Evolutionary conservation across 1,139 yeast genomes (phyloP).

Genomic region (Blastobotrys arbuscula): DNA sequence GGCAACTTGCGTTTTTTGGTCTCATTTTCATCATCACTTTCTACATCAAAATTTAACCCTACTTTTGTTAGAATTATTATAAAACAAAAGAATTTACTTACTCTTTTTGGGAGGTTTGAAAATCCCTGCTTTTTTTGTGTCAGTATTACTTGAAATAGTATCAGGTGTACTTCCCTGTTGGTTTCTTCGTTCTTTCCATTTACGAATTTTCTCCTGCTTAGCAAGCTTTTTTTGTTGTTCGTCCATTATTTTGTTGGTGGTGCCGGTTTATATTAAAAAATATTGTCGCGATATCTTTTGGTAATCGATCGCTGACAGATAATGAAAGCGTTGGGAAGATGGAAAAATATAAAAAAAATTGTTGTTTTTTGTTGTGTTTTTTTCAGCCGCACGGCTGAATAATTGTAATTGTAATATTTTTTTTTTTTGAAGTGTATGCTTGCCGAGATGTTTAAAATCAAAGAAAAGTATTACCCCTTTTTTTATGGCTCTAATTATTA

Average conservation of each 20-base stretch:
- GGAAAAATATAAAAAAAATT: too few species aligned
- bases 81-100: not conserved
- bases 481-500: too few species aligned
- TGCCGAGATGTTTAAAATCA: too few species aligned
- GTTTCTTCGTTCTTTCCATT: slow-evolving; percentile 11
- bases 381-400: too few species aligned
- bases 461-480: too few species aligned
- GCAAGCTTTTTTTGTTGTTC: not conserved
- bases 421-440: too few species aligned
- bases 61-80: not conserved
- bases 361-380: too few species aligned
- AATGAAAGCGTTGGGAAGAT: too few species aligned
- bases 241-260: not conserved
- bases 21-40: slow-evolving; percentile 9
- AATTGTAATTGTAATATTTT: too few species aligned
- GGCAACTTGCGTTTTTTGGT: slow-evolving; percentile 4
- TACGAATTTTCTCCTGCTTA: not conserved
- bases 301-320: too few species aligned
- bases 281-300: too few species aligned
- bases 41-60: slow-evolving; percentile 5
- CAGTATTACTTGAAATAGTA: slow-evolving; percentile 4
- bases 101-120: slow-evolving; percentile 1
- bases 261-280: too few species aligned
- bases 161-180: slow-evolving; percentile 5
- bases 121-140: not conserved